These are phyloP conservation scores for Hymenoscyphus repandus DNA, from an alignment of 2,329 filamentous ascomycete species.

Conservation along the genomic window DNA sequence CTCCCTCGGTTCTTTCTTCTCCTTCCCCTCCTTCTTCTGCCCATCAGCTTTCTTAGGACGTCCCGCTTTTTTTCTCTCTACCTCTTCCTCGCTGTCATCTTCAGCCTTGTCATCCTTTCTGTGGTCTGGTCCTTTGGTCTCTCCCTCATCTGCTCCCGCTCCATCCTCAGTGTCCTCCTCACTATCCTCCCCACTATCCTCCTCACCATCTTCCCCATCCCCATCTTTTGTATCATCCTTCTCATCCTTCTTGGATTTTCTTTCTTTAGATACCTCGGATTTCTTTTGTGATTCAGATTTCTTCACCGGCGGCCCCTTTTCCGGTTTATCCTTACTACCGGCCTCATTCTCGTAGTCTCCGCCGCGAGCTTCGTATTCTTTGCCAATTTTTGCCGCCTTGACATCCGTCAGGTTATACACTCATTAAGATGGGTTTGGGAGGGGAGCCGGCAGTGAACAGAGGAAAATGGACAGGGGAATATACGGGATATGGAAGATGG, in stretches of 20 bases:
- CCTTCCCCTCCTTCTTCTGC: slow-evolving; percentile 7
- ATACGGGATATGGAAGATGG: not conserved
- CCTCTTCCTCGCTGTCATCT: not conserved
- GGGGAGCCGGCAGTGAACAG: not conserved
- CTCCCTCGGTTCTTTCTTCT: slow-evolving; percentile 14
- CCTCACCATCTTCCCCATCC: slow-evolving; percentile 6
- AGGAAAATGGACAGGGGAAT: not conserved
- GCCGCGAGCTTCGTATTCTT: slow-evolving; percentile 36
- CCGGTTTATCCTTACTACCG: slow-evolving; percentile 39
- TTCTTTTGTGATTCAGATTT: slow-evolving; percentile 22
- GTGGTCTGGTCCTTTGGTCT: not conserved
- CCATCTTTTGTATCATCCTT: not conserved
- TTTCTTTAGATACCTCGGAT: slow-evolving; percentile 5
- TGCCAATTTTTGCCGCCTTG: slow-evolving; percentile 38
- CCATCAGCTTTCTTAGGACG: slow-evolving; percentile 5
- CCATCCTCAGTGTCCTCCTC: not conserved
- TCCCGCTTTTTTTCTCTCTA: no score
- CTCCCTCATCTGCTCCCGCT: no score
- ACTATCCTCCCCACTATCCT: not conserved
- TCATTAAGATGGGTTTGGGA: no score
- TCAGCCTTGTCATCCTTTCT: slow-evolving; percentile 5
- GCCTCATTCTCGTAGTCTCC: slow-evolving; percentile 38
- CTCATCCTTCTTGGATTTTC: slow-evolving; percentile 3
- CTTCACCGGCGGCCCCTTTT: slow-evolving; percentile 37
- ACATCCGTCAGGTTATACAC: no score